These are phyloP conservation scores for Lentinula novae-zelandiae DNA, from an alignment of 1,284 basidiomycete species.

Conservation along the genomic window DNA sequence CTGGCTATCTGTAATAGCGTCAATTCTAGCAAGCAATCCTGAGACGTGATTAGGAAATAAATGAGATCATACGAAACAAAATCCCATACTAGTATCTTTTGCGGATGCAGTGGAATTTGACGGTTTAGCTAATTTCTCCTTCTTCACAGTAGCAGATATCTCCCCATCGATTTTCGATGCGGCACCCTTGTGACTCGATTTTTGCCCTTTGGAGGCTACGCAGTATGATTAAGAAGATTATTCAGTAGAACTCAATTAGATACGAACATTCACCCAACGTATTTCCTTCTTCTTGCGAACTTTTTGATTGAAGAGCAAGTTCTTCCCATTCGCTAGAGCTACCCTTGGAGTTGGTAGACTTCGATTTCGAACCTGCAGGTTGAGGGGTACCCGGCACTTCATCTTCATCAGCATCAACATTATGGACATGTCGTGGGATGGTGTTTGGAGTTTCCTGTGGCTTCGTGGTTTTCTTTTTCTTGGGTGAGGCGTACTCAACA, in stretches of 20 bases:
- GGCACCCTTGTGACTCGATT: neutral
- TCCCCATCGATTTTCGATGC: neutral
- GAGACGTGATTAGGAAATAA: neutral
- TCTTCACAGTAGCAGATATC: neutral
- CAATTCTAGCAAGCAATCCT: neutral
- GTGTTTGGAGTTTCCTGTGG: neutral
- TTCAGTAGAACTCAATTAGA: neutral
- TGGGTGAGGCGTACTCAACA: constrained; percentile 4
- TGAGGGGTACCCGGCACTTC: neutral
- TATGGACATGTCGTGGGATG: neutral
- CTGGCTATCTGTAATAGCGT: neutral
- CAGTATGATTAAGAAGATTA: neutral
- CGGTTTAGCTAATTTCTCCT: neutral
- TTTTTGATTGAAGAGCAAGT: neutral
- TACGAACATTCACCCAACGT: neutral
- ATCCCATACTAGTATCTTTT: neutral
- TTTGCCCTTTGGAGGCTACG: neutral
- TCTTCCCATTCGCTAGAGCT: constrained; percentile 4
- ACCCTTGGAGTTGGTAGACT: neutral
- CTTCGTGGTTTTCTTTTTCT: neutral
- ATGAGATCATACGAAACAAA: neutral
- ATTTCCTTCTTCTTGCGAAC: neutral
- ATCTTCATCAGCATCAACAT: neutral
- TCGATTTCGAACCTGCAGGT: neutral
- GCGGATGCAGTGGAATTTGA: neutral